These are phyloP conservation scores for Parastagonospora nodorum DNA, from an alignment of 2,329 filamentous ascomycete species.

Conservation along the genomic window DNA sequence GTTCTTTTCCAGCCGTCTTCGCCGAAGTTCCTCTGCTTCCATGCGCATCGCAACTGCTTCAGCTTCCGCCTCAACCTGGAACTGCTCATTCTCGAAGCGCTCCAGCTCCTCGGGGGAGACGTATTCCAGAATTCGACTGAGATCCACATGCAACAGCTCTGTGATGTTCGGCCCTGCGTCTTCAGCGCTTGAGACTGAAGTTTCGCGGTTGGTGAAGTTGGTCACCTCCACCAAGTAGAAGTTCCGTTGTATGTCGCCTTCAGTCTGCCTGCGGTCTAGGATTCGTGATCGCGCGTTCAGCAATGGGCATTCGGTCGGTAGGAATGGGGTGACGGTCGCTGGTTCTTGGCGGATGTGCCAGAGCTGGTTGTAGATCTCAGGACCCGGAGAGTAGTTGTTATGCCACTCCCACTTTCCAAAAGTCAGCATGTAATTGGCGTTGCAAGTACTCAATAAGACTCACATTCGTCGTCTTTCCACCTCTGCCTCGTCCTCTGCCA, in stretches of 20 bases:
- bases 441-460: not conserved
- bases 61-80: constrained; percentile 32
- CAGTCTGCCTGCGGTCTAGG: constrained; percentile 33
- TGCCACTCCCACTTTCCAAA: constrained; percentile 35
- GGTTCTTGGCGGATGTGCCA: constrained; percentile 36
- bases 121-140: constrained; percentile 35
- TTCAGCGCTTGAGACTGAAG: constrained; percentile 1
- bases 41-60: constrained; percentile 22
- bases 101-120: constrained; percentile 38
- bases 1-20: constrained; percentile 30
- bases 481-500: constrained; percentile 21
- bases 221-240: constrained; percentile 33
- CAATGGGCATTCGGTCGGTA: constrained; percentile 33
- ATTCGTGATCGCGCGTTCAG: constrained; percentile 34
- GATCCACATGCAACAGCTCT: constrained; percentile 29
- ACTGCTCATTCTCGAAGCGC: constrained; percentile 40
- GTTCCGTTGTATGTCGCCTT: constrained; percentile 26
- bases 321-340: constrained; percentile 29
- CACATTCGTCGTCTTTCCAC: constrained; percentile 24
- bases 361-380: constrained; percentile 35
- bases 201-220: constrained; percentile 3
- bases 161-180: constrained; percentile 3
- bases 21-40: constrained; percentile 27
- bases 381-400: constrained; percentile 27
- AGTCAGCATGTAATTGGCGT: not conserved